Evolutionary conservation across 2,329 filamentous ascomycete genomes (phyloP), one percentile per base, ranked within the genome.

Genomic region (Hirsutella rhossiliensis): DNA sequence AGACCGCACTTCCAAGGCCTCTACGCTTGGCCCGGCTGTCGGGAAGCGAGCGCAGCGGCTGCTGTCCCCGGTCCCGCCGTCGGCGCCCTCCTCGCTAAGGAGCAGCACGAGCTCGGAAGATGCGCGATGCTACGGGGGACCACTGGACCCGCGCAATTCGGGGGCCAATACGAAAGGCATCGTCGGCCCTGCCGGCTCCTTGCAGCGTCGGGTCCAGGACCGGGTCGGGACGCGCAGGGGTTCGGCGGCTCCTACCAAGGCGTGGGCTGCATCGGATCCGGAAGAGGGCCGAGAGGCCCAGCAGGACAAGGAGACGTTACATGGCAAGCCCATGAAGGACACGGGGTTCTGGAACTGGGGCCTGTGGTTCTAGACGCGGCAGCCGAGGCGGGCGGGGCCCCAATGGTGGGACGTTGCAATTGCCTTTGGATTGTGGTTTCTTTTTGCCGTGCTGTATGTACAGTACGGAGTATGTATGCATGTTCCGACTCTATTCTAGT

Each of bases 351-450:
- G 47, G 46, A 47, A 45, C 28, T 52, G 49, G 59, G 53, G 47
- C 37, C 41, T 44, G 34, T 61, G 58, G 59, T 61, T 61, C 43
- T 61, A 52, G 48, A 31, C 38, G 5, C 13, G 29, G 38, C 20
- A 17, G 17, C 3, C 18, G 34, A 37, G 34, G 34, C 34, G 9
- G 34, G 17, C 34, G 34, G 23, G 23, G 23, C 23, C 23, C 23
- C 6, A 27, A 9, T 27, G 23, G 9, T 27, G 23, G 23, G 23
- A 27, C 23, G 23, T 27, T 27, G 23, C 23, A 27, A 27, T 27
- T 27, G 23, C 23, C 23, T 27, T 27, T 27, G 23, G 23, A 27
- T 5, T 27, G 9, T 27, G 31, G 7, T 32, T 13, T n/a, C 31
- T 13, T 32, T 9, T 3, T 19, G 43, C 30, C 34, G 43, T 2